Base-by-base conservation (phyloP, 129 eudicot species). In the Heracleum sosnowskyi region DNA sequence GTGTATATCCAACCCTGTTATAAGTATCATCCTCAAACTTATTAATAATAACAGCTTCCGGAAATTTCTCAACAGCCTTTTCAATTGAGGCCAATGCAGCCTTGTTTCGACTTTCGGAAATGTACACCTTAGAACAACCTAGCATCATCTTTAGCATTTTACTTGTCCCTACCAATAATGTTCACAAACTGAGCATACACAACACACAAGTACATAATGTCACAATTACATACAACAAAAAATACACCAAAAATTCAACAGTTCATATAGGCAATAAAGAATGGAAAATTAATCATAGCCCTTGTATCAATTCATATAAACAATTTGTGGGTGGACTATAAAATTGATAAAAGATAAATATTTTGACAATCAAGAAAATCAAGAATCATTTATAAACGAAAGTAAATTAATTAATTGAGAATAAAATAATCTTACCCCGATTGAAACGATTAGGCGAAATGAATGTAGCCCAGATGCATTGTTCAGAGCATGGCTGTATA, bases 1-100 rank as follows among this genome's bases (percentile, higher is more conserved):
- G 87, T 11, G 99, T 96, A 88, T 96, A 96, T 15, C 99, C 97
- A 76, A 96, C 97, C 85, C 99, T 83, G 80, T 96, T 92, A 85
- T 96, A 96, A 28, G 85, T 87, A 63, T 88, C 97, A 62, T 96
- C 99, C 75, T 88, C 95, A 75, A 96, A 96, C 62, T 90, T 96
- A 79, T 92, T 96, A 74, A 92, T 45, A 74, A 96, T 83, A 47
- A 91, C 82, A 5, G 95, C 92, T 55, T 90, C 83, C 1, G 97
- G 91, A 45, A 87, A 89, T 28, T 80, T 85, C 45, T 89, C 90
- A 36, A 94, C 96, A 45, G 97, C 97, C 69, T 74, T 84, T 78
- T 96, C 97, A 29, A 96, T 92, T 3, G 91, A 87, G 17, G 90
- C 93, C 20, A 96, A 86, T 45, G 99, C 97, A 45, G 87, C 84